A percentile compares a stretch with the other conserved stretches of the same genome.
Evolutionary conservation across 345 rosid species (phyloP).

Genomic region (Noccaea caerulescens): DNA sequence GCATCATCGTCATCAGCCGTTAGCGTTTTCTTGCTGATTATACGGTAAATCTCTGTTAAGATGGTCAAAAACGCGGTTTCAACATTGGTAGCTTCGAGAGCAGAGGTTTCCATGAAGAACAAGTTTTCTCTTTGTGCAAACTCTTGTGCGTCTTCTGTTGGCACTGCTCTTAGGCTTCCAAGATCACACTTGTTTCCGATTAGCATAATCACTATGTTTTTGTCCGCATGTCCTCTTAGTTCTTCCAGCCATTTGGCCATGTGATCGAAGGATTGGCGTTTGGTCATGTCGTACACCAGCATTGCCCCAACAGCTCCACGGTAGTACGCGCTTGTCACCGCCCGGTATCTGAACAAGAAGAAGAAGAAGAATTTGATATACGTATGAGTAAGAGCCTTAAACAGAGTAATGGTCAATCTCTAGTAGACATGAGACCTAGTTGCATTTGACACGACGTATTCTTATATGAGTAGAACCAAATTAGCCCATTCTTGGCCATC

Average conservation of each 20-base stretch:
- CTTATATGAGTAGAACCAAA: neutral
- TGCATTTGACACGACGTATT: neutral
- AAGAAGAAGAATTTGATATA: neutral
- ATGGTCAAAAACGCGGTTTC: constrained; percentile 75
- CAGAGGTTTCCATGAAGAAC: constrained; percentile 87
- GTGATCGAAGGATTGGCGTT: constrained; percentile 85
- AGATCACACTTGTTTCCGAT: constrained; percentile 82
- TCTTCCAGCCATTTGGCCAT: constrained; percentile 88
- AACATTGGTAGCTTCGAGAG: constrained; percentile 80
- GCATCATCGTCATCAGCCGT: constrained; percentile 56
- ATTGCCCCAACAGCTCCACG: constrained; percentile 85
- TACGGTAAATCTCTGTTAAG: constrained; percentile 70
- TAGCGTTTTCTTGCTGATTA: constrained; percentile 75
- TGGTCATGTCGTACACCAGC: constrained; percentile 85
- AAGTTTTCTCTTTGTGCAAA: constrained; percentile 86
- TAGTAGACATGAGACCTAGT: neutral
- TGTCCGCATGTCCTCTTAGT: constrained; percentile 80
- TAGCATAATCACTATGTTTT: constrained; percentile 80
- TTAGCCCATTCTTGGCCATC: neutral
- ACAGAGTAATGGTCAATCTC: neutral
- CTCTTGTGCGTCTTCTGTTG: constrained; percentile 78
- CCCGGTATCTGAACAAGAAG: constrained; percentile 60
- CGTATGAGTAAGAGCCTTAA: neutral
- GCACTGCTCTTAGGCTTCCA: constrained; percentile 77
- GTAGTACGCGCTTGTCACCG: constrained; percentile 87